Conservation (phyloP, 176 grass and related monocot genomes). For the Puya raimondii region DNA sequence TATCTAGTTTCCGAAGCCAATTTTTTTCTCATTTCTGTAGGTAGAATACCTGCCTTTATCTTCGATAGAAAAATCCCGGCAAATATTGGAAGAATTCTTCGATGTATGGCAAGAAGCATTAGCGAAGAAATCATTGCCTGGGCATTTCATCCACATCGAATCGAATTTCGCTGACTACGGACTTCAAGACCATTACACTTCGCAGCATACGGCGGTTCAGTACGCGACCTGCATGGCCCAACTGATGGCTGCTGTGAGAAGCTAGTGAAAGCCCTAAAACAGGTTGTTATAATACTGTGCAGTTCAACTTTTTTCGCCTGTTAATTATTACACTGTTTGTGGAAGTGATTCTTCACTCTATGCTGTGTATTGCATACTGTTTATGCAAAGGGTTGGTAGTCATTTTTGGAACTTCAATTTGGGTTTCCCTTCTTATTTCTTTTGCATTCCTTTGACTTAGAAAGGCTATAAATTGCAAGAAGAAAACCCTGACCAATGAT, state of each 20-base stretch:
- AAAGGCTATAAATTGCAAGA: no score
- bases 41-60: constrained; percentile 80
- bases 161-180: constrained; percentile 63
- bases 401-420: no score
- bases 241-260: constrained; percentile 53
- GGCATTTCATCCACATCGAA: constrained; percentile 68
- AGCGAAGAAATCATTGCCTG: constrained; percentile 51
- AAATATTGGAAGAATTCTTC: constrained; percentile 78
- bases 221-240: constrained; percentile 66
- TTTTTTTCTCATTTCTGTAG: constrained; percentile 34
- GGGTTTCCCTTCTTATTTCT: no score
- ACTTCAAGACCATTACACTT: constrained; percentile 63
- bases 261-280: constrained; percentile 5
- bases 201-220: constrained; percentile 70
- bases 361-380: no score
- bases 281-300: neutral
- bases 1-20: constrained; percentile 5
- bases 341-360: no score
- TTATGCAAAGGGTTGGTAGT: no score
- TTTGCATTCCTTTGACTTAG: no score
- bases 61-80: constrained; percentile 76
- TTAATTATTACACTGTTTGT: no score
- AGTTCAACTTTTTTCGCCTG: constrained; percentile 7
- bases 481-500: no score
- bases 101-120: constrained; percentile 81